A percentile compares a stretch with the other conserved stretches of the same genome.
These are phyloP conservation scores for Dactylellina drechsleri DNA, from an alignment of 2,329 filamentous ascomycete species.

Conservation along the genomic window DNA sequence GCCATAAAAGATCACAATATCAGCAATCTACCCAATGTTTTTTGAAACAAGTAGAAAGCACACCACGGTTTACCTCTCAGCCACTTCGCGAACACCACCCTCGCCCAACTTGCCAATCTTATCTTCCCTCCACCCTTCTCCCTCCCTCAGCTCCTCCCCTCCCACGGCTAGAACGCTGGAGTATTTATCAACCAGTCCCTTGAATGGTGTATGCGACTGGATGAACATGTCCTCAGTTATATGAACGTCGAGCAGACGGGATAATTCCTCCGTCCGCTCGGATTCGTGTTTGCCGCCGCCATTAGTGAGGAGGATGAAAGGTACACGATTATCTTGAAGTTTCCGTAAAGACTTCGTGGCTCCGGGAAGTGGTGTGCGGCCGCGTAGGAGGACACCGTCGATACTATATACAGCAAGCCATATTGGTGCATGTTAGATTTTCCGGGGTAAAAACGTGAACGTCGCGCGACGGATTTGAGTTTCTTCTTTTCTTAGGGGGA, in stretches of 20 bases:
- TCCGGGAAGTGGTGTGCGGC: conserved; percentile 79
- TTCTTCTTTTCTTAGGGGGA: conserved; percentile 20
- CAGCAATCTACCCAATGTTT: conserved; percentile 21
- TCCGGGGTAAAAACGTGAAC: not conserved
- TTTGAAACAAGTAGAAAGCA: conserved; percentile 29
- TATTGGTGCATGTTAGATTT: not conserved
- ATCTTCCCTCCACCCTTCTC: conserved; percentile 33
- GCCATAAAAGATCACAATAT: no score
- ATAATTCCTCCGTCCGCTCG: conserved; percentile 76
- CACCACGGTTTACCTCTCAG: conserved; percentile 68
- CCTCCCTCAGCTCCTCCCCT: conserved; percentile 66
- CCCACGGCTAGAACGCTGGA: conserved; percentile 80
- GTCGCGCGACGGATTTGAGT: conserved; percentile 10
- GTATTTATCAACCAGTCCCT: no score
- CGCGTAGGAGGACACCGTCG: conserved; percentile 92
- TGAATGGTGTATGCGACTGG: conserved; percentile 90
- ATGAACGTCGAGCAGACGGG: conserved; percentile 71
- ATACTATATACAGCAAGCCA: conserved; percentile 68
- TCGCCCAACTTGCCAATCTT: conserved; percentile 36
- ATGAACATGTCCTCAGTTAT: conserved; percentile 78
- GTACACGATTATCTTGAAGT: conserved; percentile 78
- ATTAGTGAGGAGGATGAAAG: conserved; percentile 95
- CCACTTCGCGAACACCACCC: conserved; percentile 67
- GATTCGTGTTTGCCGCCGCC: conserved; percentile 87
- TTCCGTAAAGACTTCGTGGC: conserved; percentile 78